Conservation (phyloP, 2,329 filamentous ascomycete species). For the Trichoderma afroharzianum region DNA sequence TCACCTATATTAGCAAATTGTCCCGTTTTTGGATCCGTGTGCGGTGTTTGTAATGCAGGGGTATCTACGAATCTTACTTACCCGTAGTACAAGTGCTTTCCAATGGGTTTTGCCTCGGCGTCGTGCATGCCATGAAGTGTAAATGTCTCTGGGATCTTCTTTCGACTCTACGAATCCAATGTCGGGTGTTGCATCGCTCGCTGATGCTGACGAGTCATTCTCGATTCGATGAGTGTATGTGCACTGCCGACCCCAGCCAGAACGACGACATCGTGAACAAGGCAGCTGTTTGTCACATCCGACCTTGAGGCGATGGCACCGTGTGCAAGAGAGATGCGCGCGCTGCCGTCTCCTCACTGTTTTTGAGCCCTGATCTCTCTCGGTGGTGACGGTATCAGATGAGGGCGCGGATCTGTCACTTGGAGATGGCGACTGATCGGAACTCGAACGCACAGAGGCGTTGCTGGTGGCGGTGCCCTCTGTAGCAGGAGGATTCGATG, state of each 20-base stretch:
- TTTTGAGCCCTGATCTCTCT: background rate
- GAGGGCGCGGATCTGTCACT: background rate
- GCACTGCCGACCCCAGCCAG: background rate
- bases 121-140: background rate
- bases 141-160: background rate
- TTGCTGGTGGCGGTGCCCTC: background rate
- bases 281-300: background rate
- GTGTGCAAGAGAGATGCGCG: slow-evolving; percentile 6
- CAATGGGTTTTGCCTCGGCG: background rate
- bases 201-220: background rate
- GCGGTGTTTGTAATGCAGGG: background rate
- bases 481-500: background rate
- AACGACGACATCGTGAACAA: background rate
- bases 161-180: background rate
- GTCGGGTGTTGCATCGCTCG: background rate
- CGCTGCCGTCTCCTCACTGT: background rate
- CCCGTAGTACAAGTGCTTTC: background rate
- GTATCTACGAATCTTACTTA: background rate
- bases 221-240: slow-evolving; percentile 2
- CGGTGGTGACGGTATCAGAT: background rate
- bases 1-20: background rate
- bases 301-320: slow-evolving; percentile 4
- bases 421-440: background rate
- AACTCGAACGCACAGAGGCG: background rate
- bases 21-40: no score